Conservation (phyloP, 345 rosid genomes). For the Gossypium longicalyx region DNA sequence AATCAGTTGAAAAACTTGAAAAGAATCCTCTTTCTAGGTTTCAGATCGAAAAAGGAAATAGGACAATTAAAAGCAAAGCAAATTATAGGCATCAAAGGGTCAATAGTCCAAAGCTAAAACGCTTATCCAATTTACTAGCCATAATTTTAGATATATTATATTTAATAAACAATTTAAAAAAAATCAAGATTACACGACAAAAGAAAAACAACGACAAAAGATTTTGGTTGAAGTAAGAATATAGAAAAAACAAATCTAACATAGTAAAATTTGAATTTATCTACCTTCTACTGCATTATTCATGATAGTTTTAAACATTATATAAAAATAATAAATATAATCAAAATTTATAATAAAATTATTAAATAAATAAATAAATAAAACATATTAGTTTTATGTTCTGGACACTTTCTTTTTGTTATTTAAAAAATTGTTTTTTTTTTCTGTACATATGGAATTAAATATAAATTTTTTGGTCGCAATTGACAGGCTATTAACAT, state of each 20-base stretch:
- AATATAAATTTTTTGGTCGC: no score
- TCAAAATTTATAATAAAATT: no score
- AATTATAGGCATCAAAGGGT: neutral
- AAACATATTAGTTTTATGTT: no score
- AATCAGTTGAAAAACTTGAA: neutral
- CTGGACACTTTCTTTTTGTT: no score
- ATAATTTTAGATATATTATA: neutral
- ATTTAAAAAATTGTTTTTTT: no score
- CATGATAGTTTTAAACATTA: rapidly evolving
- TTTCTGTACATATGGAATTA: no score
- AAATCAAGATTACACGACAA: neutral
- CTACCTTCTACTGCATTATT: no score
- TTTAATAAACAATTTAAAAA: neutral
- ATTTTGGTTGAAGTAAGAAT: neutral
- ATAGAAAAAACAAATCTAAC: neutral
- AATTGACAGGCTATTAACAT: no score
- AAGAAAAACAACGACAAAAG: neutral
- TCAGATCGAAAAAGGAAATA: neutral
- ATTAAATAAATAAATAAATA: no score
- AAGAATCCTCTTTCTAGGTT: neutral
- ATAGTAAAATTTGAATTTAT: no score
- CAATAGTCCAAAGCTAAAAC: neutral
- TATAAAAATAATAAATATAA: no score
- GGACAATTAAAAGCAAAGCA: no score
- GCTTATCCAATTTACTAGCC: neutral